phyloP scores from a whole-genome alignment of 2,329 filamentous ascomycete species.

The Penicillium paneum region DNA sequence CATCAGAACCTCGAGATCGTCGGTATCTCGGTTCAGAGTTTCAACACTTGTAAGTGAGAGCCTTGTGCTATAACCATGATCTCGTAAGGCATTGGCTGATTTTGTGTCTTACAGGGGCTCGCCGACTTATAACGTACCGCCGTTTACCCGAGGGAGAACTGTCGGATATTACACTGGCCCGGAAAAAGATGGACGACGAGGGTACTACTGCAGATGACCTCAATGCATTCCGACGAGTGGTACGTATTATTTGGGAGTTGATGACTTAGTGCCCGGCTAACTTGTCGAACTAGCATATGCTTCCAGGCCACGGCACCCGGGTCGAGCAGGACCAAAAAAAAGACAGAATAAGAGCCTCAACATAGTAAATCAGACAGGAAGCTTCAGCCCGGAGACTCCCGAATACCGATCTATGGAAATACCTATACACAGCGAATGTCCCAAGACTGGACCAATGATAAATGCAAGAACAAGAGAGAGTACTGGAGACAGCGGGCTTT shows the following conservation, averaged over 20 bases:
- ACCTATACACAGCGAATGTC: background rate
- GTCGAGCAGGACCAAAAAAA: background rate
- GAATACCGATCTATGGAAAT: background rate
- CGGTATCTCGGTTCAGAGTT: slow-evolving; percentile 76
- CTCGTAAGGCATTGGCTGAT: background rate
- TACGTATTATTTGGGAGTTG: slow-evolving; percentile 12
- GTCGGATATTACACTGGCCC: slow-evolving; percentile 28
- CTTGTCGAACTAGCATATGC: slow-evolving; percentile 2
- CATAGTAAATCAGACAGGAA: background rate
- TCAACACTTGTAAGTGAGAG: slow-evolving; percentile 71
- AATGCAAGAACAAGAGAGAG: background rate
- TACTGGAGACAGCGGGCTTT: background rate
- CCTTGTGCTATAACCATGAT: background rate
- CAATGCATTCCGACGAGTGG: slow-evolving; percentile 63
- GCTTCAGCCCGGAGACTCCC: background rate
- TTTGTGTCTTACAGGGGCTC: slow-evolving; percentile 62
- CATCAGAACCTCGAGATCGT: slow-evolving; percentile 74
- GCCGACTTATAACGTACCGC: slow-evolving; percentile 81
- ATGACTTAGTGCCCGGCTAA: background rate
- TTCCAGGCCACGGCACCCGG: slow-evolving; percentile 7
- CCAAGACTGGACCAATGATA: background rate
- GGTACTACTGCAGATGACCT: slow-evolving; percentile 62
- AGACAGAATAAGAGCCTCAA: background rate
- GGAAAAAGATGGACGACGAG: slow-evolving; percentile 35
- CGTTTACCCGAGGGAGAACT: slow-evolving; percentile 59